A percentile compares a stretch with the other conserved stretches of the same genome.
These are phyloP conservation scores for Sordariomycetes sp. DNA, from an alignment of 2,329 filamentous ascomycete genomes.

Conservation along the genomic window DNA sequence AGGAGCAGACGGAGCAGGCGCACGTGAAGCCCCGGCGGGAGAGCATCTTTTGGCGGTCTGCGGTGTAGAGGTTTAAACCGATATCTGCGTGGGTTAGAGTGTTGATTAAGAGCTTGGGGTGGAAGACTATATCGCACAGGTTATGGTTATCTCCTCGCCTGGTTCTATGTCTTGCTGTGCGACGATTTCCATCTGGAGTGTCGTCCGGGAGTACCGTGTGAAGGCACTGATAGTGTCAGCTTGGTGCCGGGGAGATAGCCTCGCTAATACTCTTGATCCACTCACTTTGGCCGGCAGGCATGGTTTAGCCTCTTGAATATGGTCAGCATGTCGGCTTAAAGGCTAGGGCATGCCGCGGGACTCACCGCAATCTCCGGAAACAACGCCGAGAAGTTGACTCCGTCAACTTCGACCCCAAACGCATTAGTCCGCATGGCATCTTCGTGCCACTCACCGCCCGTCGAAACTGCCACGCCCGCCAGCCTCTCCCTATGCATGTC, in stretches of 20 bases:
- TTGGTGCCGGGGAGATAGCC: not conserved
- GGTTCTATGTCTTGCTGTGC: conserved; percentile 14
- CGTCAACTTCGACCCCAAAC: conserved; percentile 15
- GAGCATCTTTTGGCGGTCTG: conserved; percentile 14
- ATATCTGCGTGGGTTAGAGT: conserved; percentile 3
- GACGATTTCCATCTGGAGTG: conserved; percentile 14
- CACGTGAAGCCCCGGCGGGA: conserved; percentile 16
- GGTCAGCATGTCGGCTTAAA: too few relatives aligned
- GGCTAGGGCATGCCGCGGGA: not conserved
- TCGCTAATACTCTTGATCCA: not conserved
- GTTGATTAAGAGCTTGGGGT: not conserved
- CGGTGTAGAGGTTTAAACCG: conserved; percentile 7
- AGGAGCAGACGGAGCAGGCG: conserved; percentile 15
- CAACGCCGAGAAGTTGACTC: conserved; percentile 11
- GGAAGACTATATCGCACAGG: conserved; percentile 11
- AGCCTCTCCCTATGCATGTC: conserved; percentile 14
- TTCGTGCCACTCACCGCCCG: conserved; percentile 15
- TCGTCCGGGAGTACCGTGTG: conserved; percentile 12
- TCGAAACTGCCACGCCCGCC: conserved; percentile 14
- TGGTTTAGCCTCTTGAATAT: conserved; percentile 14
- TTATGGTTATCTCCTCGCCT: conserved; percentile 17
- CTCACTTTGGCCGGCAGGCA: conserved; percentile 18
- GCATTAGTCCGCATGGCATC: conserved; percentile 23
- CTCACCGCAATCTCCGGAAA: conserved; percentile 15
- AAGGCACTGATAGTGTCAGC: conserved; percentile 12